Base-by-base conservation (phyloP, 2,329 filamentous ascomycete species). In the Fusarium sp. region DNA sequence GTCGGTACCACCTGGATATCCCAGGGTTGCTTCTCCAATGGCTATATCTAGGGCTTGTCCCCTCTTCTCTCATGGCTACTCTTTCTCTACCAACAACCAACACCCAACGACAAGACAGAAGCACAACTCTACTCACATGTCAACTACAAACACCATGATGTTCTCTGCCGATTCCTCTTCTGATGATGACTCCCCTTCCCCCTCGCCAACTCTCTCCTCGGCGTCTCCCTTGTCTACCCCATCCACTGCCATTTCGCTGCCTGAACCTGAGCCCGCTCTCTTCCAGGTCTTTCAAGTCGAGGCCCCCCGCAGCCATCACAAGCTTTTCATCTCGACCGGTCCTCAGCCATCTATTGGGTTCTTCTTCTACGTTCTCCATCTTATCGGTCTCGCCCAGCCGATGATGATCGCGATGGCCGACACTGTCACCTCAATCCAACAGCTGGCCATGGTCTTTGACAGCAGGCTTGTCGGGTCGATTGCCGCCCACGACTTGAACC, bases 391-490 rank as follows among this genome's bases (percentile, higher is more conserved):
- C n/a, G 31, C 56, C 5, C 57, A 70, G 16, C 52, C 61, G 13
- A 5, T 38, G n/a, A 60, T 74, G 36, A 35, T 70, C 36, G 63
- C 62, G 14, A 36, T 66, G 22, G 60, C 65, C 52, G 71, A 75
- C 40, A 35, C 61, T 3, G 36, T 72, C 18, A 38, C 29, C 20
- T 57, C 64, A 6, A 27, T 63, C 8, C 52, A 65, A 6, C 50
- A 70, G 5, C 59, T 76, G 25, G 70, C 68, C 11, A 5, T 61
- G 6, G 59, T 77, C 27, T 61, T 71, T 13, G 59, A 66, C 25
- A 69, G 67, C 50, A 63, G 47, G 14, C 63, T 66, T 10, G 66
- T 79, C 13, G 76, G 79, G n/a, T 75, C 73, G 13, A 67, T 80
- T 13, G 62, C 74, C 25, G 61, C 69, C 7, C 47, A 68, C 8